Evolutionary conservation across 148 eudicot genomes (phyloP), one percentile per base, ranked within the genome.

Genomic region (Fagopyrum esculentum): DNA sequence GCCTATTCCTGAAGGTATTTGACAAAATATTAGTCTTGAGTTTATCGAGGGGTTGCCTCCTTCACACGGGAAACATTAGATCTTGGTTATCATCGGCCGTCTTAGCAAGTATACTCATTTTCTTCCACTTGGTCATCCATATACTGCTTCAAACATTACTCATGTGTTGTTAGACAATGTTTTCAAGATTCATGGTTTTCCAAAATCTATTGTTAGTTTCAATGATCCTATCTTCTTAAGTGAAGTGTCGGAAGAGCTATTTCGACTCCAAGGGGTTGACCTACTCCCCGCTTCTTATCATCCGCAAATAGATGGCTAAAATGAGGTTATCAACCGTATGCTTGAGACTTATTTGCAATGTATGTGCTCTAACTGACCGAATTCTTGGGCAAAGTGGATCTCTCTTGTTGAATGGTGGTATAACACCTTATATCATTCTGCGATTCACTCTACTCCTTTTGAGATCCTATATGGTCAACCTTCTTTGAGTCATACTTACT

Each of bases 301-400:
- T 22, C 22, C 45, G 29, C 75, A 73, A 51, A 73, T 8, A 4
- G 45, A 73, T 73, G 75, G 40, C 6, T 64, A 73, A 52, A 73
- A 11, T 1, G 64, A 73, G 5, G 75, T 73, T 7, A 43, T 44
- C 45, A 73, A 51, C 17, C 44, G n/a, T 1, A 26, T 19, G 9
- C 19, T 73, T 3, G 75, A 50, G 13, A 73, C 59, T 13, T 26
- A 73, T 73, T 15, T 73, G 15, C 13, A 60, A 0, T 73, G 75
- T 22, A 29, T 73, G 75, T 17, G 59, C 17, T 4, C 4, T 26
- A 8, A 49, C 10, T 3, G 44, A n/a, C 17, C 60, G 4, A 10
- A 1, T 13, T 7, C 54, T 2, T 50, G 6, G 54, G 12, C 1
- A 2, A 50, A 50, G 9, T 7, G 54, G 80, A 17, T 74, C 54